Evolutionary conservation across 805 yeast genomes (phyloP), one percentile per base, ranked within the genome.

Genomic region (Metschnikowia orientalis): DNA sequence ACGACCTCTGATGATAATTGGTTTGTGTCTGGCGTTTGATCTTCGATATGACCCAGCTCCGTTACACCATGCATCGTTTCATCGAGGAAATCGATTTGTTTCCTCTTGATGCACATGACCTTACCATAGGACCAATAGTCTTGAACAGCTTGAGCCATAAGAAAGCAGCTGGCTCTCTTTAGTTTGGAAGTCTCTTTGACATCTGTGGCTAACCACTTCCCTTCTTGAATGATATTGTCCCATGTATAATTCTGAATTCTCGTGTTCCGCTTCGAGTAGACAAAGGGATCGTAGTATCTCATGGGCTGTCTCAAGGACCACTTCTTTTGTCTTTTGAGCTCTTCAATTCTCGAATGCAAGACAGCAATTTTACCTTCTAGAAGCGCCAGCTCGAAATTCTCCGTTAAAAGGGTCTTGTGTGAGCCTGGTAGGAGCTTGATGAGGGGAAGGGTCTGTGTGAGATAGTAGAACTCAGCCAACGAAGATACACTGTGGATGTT

Each of bases 221-320:
- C 83, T 54, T 92, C 98, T 15, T 76, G 75, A 4, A 92, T 42
- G 15, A 90, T 42, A 37, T 71, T 59, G 46, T 82, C 90, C 86
- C 94, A 77, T 43, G 84, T 89, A 3, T 77, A 62, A 18, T 66
- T 62, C n/a, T 52, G 53, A 9, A 63, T 54, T 30, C 42, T 45
- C 19, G 34, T 46, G 36, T 53, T 49, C 16, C 39, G 23, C 16
- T 45, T 51, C 5, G 45, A 35, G 27, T 48, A 51, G 3, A 48
- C 35, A 41, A 73, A 73, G 0, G 97, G 96, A 44, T 86, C 95
- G 8, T 68, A 51, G 48, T 70, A 81, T 42, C 74, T 71, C 32
- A 72, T 66, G 0, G 95, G 95, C 54, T 92, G 98, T 33, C 95
- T 70, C 33, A 92, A 63, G 14, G 95, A 81, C 97, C 98, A 92